These are phyloP conservation scores for Solanum clarkiae DNA, from an alignment of 257 asterid species.

Conservation along the genomic window DNA sequence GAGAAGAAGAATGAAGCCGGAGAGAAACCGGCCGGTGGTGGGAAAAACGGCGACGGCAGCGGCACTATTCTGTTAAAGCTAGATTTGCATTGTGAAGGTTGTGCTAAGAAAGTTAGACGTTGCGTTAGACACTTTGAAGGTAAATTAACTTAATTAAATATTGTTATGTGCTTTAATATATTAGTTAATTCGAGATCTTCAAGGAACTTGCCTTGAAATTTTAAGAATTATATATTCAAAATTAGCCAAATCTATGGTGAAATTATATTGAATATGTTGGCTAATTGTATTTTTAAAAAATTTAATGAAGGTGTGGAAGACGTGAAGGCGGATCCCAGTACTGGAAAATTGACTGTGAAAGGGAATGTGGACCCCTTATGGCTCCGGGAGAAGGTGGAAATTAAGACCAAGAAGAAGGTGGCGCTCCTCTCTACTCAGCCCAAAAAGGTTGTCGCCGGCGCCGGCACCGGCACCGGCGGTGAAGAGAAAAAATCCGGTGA, in stretches of 20 bases:
- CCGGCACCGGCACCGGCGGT: constrained; percentile 1
- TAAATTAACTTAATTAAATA: not conserved
- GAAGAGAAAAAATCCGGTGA: constrained; percentile 24
- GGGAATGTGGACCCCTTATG: constrained; percentile 72
- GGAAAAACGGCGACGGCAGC: constrained; percentile 17
- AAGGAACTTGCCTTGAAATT: not conserved
- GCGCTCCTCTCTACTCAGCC: constrained; percentile 68
- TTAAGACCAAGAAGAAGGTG: constrained; percentile 74
- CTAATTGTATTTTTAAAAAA: not conserved
- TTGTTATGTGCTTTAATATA: not conserved
- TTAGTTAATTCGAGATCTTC: not conserved
- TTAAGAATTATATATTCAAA: not conserved
- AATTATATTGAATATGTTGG: too few relatives aligned
- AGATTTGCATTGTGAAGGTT: constrained; percentile 87
- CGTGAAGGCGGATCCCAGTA: constrained; percentile 47
- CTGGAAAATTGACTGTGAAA: constrained; percentile 60
- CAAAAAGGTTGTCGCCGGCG: constrained; percentile 2
- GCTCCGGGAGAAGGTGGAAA: constrained; percentile 61
- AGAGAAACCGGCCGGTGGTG: constrained; percentile 11
- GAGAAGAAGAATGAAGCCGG: constrained; percentile 21
- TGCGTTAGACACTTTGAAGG: constrained; percentile 40
- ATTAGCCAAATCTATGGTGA: not conserved
- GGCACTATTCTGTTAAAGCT: constrained; percentile 40
- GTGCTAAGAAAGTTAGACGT: constrained; percentile 80
- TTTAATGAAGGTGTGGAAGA: constrained; percentile 56